phyloP scores from a whole-genome alignment of 2,329 filamentous ascomycete species.

The Ilyonectria sp. region DNA sequence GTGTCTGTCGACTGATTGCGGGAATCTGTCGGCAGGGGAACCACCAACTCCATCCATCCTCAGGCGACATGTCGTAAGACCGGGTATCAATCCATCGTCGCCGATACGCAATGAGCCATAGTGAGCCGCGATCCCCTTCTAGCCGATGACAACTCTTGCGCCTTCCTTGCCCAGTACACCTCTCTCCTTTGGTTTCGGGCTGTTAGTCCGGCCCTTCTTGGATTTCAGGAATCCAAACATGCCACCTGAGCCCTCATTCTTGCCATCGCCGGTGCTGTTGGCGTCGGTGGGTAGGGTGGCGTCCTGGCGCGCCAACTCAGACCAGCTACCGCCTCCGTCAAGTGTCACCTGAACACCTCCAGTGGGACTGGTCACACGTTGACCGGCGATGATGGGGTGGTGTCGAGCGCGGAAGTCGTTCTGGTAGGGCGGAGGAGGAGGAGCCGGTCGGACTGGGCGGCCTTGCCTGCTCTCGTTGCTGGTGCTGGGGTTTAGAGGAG shows the following conservation, averaged over 20 bases:
- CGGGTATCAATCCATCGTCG: slow-evolving; percentile 33
- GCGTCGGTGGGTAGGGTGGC: slow-evolving; percentile 80
- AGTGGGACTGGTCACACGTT: slow-evolving; percentile 81
- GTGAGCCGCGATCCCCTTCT: slow-evolving; percentile 45
- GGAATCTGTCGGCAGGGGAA: slow-evolving; percentile 21
- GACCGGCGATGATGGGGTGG: slow-evolving; percentile 71
- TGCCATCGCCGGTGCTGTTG: slow-evolving; percentile 66
- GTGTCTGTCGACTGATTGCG: slow-evolving; percentile 23
- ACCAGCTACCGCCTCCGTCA: slow-evolving; percentile 92
- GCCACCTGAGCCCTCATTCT: slow-evolving; percentile 75
- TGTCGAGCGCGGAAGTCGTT: slow-evolving; percentile 62
- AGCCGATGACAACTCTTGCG: slow-evolving; percentile 85
- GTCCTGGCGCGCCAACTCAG: slow-evolving; percentile 88
- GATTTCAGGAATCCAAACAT: slow-evolving; percentile 92
- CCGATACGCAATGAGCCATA: slow-evolving; percentile 32
- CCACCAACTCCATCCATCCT: slow-evolving; percentile 16
- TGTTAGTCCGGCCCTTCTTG: slow-evolving; percentile 91
- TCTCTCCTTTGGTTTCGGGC: slow-evolving; percentile 93
- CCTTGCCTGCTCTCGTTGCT: slow-evolving; percentile 47
- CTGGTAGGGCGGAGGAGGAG: slow-evolving; percentile 64
- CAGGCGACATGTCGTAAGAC: slow-evolving; percentile 26
- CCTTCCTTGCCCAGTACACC: slow-evolving; percentile 97
- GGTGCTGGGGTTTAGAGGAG: slow-evolving; percentile 44
- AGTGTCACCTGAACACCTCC: slow-evolving; percentile 93
- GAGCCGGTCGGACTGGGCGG: slow-evolving; percentile 48